Conservation (phyloP, 768 basidiomycete species). For the Psilocybe cubensis region DNA sequence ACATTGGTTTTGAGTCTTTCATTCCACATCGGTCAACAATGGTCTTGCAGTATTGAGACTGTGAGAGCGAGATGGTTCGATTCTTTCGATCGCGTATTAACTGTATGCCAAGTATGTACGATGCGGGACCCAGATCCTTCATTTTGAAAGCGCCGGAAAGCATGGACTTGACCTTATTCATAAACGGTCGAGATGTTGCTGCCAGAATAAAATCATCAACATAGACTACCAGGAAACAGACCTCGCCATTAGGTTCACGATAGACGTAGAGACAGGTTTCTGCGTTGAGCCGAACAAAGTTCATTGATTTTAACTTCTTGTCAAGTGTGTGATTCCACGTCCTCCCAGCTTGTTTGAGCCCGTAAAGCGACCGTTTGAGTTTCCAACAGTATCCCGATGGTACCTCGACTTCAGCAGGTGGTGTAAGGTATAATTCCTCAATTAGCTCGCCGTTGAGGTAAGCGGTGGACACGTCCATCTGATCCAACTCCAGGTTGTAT, state of each 20-base stretch:
- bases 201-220: constrained; percentile 11
- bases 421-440: constrained; percentile 19
- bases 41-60: not conserved
- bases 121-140: constrained; percentile 24
- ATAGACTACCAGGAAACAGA: constrained; percentile 11
- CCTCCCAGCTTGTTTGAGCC: constrained; percentile 19
- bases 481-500: constrained; percentile 20
- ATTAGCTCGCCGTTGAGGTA: constrained; percentile 21
- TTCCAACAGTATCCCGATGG: constrained; percentile 10
- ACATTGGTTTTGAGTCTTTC: constrained; percentile 3
- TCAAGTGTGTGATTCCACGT: constrained; percentile 11
- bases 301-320: constrained; percentile 10
- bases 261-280: constrained; percentile 12
- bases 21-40: constrained; percentile 7
- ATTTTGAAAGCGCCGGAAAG: constrained; percentile 24
- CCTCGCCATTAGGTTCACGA: not conserved
- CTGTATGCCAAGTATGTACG: constrained; percentile 26
- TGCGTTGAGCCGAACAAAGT: constrained; percentile 8
- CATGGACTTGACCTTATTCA: constrained; percentile 19
- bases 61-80: not conserved
- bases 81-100: constrained; percentile 15
- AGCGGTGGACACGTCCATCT: constrained; percentile 22
- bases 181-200: constrained; percentile 4
- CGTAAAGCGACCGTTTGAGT: constrained; percentile 20
- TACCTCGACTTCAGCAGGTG: constrained; percentile 11